phyloP scores from a whole-genome alignment of 1,139 yeast species.

The Taphrina betulina region DNA sequence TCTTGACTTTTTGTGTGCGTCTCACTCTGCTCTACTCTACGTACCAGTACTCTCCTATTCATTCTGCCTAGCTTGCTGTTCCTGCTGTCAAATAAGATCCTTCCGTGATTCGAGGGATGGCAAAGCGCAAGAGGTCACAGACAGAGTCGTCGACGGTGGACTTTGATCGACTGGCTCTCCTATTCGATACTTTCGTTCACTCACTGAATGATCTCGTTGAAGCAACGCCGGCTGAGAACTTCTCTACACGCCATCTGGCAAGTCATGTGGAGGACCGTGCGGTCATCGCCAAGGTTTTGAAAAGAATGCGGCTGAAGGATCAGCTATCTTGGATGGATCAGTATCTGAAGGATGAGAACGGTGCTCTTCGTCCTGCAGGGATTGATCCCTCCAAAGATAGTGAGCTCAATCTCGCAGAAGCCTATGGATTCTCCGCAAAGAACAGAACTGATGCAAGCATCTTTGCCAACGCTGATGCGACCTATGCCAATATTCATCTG shows the following conservation, averaged over 20 bases:
- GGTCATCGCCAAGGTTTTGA: constrained; percentile 28
- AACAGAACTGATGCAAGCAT: no score
- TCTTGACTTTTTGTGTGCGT: no score
- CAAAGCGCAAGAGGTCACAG: no score
- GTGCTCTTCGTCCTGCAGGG: background rate
- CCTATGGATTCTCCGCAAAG: background rate
- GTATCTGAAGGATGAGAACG: constrained; percentile 26
- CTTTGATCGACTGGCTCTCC: no score
- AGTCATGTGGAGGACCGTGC: constrained; percentile 24
- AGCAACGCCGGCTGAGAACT: constrained; percentile 18
- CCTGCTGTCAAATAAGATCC: no score
- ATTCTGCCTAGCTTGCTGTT: no score
- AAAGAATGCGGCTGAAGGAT: constrained; percentile 17
- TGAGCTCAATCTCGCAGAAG: background rate
- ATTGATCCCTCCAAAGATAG: constrained; percentile 7
- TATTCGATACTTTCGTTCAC: constrained; percentile 12
- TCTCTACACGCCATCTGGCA: constrained; percentile 7
- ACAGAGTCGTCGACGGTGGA: no score
- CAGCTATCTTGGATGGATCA: constrained; percentile 33
- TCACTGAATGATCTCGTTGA: constrained; percentile 2
- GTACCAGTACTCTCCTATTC: no score
- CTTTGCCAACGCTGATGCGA: no score
- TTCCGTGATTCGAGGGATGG: no score
- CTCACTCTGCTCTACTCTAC: no score
- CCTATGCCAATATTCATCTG: no score